Conservation (phyloP, 2,329 filamentous ascomycete species). For the Calonectria honghensis region DNA sequence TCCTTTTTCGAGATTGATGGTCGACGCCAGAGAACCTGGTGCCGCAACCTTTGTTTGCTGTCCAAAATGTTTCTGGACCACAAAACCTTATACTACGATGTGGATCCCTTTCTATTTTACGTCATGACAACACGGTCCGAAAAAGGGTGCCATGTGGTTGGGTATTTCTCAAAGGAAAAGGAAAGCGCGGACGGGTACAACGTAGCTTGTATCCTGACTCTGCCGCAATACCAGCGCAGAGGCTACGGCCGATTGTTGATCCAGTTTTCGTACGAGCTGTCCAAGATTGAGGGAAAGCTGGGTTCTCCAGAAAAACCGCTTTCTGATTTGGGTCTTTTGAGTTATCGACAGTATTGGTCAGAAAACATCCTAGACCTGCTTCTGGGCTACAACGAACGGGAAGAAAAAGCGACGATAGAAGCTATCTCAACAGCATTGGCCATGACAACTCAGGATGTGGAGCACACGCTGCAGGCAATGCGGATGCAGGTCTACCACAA, state of each 20-base stretch:
- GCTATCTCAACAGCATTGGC: constrained; percentile 85
- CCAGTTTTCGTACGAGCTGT: constrained; percentile 97
- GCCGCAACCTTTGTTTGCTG: constrained; percentile 93
- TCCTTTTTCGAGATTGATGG: constrained; percentile 99
- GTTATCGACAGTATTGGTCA: constrained; percentile 98
- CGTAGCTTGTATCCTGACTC: constrained; percentile 95
- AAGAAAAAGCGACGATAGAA: constrained; percentile 88
- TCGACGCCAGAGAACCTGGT: constrained; percentile 94
- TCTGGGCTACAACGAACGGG: constrained; percentile 80
- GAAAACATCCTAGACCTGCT: constrained; percentile 94
- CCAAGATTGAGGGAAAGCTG: constrained; percentile 94
- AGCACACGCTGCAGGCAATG: constrained; percentile 94
- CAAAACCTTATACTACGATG: constrained; percentile 99
- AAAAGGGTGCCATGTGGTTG: constrained; percentile 94
- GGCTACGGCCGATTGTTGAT: constrained; percentile 95
- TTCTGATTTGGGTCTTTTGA: constrained; percentile 92
- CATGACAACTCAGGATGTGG: constrained; percentile 98
- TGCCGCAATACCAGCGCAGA: constrained; percentile 96
- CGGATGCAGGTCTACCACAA: constrained; percentile 98
- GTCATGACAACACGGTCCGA: constrained; percentile 95
- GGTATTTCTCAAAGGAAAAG: constrained; percentile 99
- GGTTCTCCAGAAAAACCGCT: constrained; percentile 98
- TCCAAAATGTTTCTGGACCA: constrained; percentile 98
- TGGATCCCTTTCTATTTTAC: constrained; percentile 99
- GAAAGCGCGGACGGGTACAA: constrained; percentile 98